Conservation (phyloP, 805 yeast species). For the Metschnikowia reukaufii region DNA sequence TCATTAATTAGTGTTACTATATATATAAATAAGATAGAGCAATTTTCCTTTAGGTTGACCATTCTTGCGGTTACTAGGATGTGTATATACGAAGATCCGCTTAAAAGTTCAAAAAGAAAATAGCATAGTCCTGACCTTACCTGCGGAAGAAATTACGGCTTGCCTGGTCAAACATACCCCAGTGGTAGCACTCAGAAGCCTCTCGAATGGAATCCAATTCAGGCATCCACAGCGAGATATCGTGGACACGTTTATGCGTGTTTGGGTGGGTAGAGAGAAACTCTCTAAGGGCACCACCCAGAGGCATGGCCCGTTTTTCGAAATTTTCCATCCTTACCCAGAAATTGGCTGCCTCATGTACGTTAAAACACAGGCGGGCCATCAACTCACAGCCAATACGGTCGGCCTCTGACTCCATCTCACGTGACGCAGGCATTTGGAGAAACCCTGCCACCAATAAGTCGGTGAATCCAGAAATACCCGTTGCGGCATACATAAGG, state of each 20-base stretch:
- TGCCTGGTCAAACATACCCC: constrained; percentile 16
- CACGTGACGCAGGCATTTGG: constrained; percentile 83
- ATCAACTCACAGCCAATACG: constrained; percentile 88
- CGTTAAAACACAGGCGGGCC: constrained; percentile 86
- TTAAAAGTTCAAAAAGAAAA: no score
- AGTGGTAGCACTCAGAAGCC: constrained; percentile 37
- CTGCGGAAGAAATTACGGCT: constrained; percentile 17
- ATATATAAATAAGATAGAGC: no score
- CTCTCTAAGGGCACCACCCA: constrained; percentile 39
- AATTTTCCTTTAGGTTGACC: no score
- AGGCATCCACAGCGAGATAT: constrained; percentile 68
- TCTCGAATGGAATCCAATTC: constrained; percentile 49
- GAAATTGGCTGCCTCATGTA: constrained; percentile 66
- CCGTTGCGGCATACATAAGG: constrained; percentile 54
- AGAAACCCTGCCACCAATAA: constrained; percentile 55
- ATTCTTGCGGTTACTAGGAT: no score
- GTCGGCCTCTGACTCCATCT: constrained; percentile 96
- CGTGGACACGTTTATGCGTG: constrained; percentile 65
- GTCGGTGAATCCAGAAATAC: constrained; percentile 56
- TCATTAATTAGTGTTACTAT: no score
- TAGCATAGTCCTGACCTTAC: neutral
- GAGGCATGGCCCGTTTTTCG: constrained; percentile 24
- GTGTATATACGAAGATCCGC: no score
- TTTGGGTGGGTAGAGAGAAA: constrained; percentile 89
- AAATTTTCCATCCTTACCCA: constrained; percentile 77